Conservation (phyloP, 2,329 filamentous ascomycete species). For the Pseudodiploospora longispora region DNA sequence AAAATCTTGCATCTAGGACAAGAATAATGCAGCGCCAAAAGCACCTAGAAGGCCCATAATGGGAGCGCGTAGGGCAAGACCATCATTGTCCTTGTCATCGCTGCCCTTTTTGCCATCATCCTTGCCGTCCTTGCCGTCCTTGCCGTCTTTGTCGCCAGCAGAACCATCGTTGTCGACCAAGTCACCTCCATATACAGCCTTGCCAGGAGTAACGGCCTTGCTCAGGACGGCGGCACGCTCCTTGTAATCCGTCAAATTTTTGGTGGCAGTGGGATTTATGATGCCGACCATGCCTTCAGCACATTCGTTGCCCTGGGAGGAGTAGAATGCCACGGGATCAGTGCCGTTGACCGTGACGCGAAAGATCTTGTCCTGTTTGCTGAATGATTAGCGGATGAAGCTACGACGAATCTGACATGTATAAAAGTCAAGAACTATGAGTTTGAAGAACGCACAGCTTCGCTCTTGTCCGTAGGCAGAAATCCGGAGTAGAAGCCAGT, state of each 20-base stretch:
- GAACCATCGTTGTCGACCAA: constrained; percentile 12
- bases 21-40: not conserved
- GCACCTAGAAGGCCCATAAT: constrained; percentile 1
- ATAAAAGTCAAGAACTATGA: not conserved
- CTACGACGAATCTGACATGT: constrained; percentile 1
- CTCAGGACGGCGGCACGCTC: constrained; percentile 19
- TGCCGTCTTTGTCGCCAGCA: not conserved
- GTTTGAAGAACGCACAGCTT: constrained; percentile 19
- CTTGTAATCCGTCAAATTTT: constrained; percentile 24
- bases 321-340: constrained; percentile 30
- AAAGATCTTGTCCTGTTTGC: constrained; percentile 25
- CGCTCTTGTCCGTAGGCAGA: constrained; percentile 18
- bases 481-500: constrained; percentile 32
- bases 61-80: not conserved
- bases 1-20: no score
- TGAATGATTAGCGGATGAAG: not conserved
- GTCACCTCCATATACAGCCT: constrained; percentile 20
- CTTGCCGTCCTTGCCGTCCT: not conserved
- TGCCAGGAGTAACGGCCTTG: constrained; percentile 19
- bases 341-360: constrained; percentile 24
- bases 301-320: constrained; percentile 30
- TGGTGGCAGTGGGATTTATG: constrained; percentile 23
- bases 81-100: not conserved
- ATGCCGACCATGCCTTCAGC: constrained; percentile 31
- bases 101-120: not conserved